Evolutionary conservation across 2,329 filamentous ascomycete genomes (phyloP), one percentile per base, ranked within the genome.

Genomic region (Beauveria australis): DNA sequence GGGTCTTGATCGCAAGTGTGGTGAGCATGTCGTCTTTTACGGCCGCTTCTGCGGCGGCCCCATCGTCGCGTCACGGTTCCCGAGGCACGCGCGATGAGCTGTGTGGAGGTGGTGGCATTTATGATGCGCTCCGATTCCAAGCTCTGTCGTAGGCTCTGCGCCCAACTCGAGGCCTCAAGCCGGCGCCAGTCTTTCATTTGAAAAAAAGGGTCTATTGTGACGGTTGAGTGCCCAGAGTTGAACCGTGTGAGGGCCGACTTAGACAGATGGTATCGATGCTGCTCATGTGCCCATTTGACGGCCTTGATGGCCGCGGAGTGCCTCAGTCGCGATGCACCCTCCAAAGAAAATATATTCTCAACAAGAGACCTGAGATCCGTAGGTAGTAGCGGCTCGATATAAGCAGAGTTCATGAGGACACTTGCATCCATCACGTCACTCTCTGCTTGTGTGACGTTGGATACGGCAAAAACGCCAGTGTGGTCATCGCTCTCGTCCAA

Each of bases 371-470:
- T 68, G 2, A 97, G 82, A 47, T 97, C 92, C 9, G 91, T 94
- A 0, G 83, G 74, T 3, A 89, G 75, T 5, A 97, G 79, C 1
- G 93, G 93, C 63, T 91, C 88, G 16, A 94, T 78, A 70, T 97
- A 97, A 67, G 94, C 89, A 1, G 92, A 88, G 60, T 87, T 92
- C 93, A 97, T 97, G 19, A 97, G 81, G 0, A 96, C 79, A 68
- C 91, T 96, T 19, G 92, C 93, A 71, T 97, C 93, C 87, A 97
- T 95, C 48, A 82, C 85, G 44, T 96, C 91, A 63, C 85, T 77
- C 67, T 97, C 91, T 24, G 83, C 82, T 1, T 82, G 84, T 26
- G 83, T 79, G 14, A 83, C 83, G 22, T 89, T 94, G 1, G 93
- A 97, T 22, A 96, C 81, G 0, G 90, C 85, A 69, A 90, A 95